Base-by-base conservation (phyloP, 176 grass and related monocot species). In the Pharus latifolius region DNA sequence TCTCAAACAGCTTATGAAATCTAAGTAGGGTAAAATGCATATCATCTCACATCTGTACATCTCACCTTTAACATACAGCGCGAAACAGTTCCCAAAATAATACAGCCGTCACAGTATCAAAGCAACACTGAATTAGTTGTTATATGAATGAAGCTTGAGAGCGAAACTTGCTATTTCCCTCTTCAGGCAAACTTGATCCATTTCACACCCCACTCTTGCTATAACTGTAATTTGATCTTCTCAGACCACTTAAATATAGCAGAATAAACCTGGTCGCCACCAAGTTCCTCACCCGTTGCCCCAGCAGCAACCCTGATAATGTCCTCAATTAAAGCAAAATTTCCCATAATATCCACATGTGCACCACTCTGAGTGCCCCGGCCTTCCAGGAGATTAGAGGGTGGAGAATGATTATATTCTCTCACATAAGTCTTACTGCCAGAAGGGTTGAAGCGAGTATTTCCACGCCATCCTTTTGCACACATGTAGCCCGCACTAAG, bases 311-410 rank as follows among this genome's bases (percentile, higher is more conserved):
- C 88, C 76, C 90, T 85, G 68, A 99, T 91, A 18, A 99, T 56
- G 84, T 99, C 95, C 75, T 99, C 95, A 17, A 91, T 91, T 27
- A 99, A 68, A 67, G 95, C 95, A 37, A 99, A 99, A 45, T 99
- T 99, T 6, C 95, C 95, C 95, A 99, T 99, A 37, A 99, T 99
- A 74, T 99, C 95, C 56, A 99, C 95, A 67, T 99, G 95, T 0
- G 90, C 90, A 54, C 95, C 95, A 56, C 90, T 99, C 78, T 99
- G 95, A 5, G 95, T 91, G 19, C 95, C 95, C 67, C 90, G 71
- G n/a, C 95, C 95, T 87, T 94, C 87, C 10, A 99, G 82, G 37
- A 99, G 83, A 80, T 65, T 86, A n/a, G 80, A 77, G 14, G 95
- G 90, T 23, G 90, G 90, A 34, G 95, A 88, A 65, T 99, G 95